A percentile compares a stretch with the other conserved stretches of the same genome.
Evolutionary conservation across 108 stramenopile genomes (phyloP).

Genomic region (Chaetoceros muelleri): DNA sequence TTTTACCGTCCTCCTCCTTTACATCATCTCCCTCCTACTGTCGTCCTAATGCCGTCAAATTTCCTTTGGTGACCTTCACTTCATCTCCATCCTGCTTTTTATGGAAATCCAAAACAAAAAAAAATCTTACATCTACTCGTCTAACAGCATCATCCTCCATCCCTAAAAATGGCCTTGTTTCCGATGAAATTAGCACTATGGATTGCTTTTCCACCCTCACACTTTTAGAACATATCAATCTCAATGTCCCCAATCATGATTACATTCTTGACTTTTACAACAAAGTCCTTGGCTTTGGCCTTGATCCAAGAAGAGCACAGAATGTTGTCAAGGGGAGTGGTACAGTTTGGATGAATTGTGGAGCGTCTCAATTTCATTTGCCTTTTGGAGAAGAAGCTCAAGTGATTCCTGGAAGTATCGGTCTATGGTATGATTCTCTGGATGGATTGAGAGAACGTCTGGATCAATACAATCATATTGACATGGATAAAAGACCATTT

Average conservation of each 20-base stretch:
- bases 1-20: no score
- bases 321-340: slow-evolving; percentile 12
- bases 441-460: slow-evolving; percentile 17
- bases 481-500: neutral
- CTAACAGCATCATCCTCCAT: no score
- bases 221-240: slow-evolving; percentile 33
- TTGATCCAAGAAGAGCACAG: slow-evolving; percentile 34
- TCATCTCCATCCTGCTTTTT: no score
- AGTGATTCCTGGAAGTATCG: slow-evolving; percentile 20
- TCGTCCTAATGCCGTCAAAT: no score
- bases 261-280: slow-evolving; percentile 32
- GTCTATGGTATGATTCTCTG: slow-evolving; percentile 21
- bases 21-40: no score
- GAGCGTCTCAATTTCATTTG: slow-evolving; percentile 46
- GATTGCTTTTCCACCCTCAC: slow-evolving; percentile 18
- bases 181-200: no score
- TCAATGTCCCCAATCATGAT: slow-evolving; percentile 22
- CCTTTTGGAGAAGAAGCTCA: slow-evolving; percentile 24
- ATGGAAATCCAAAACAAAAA: no score
- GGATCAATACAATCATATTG: neutral
- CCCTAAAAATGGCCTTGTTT: no score
- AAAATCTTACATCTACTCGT: no score
- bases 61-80: no score
- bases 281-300: slow-evolving; percentile 25
- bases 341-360: slow-evolving; percentile 38